phyloP scores from a whole-genome alignment of 768 basidiomycete genomes.

The Phaffia australis region DNA sequence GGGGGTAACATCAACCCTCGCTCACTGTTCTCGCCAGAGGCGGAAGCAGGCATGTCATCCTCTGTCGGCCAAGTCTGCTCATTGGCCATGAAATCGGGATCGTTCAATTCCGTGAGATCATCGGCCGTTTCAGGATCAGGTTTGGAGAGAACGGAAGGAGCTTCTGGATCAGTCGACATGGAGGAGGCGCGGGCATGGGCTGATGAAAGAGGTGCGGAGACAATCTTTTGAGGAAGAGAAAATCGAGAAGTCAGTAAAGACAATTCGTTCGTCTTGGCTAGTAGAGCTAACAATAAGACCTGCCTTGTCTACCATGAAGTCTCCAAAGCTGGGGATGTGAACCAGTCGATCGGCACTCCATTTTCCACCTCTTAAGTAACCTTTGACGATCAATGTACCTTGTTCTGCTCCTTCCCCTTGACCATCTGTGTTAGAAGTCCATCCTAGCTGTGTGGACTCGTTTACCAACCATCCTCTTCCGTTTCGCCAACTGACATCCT shows the following conservation, averaged over 20 bases:
- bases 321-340: constrained; percentile 76
- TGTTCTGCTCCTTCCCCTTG: constrained; percentile 38
- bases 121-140: constrained; percentile 55
- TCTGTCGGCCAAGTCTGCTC: constrained; percentile 99
- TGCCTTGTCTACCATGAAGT: constrained; percentile 75
- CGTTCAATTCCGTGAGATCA: constrained; percentile 74
- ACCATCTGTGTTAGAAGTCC: constrained; percentile 23
- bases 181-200: constrained; percentile 7
- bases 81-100: constrained; percentile 77
- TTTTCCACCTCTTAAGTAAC: constrained; percentile 66
- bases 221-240: constrained; percentile 46
- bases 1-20: constrained; percentile 13
- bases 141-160: constrained; percentile 50
- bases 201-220: constrained; percentile 49
- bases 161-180: constrained; percentile 38
- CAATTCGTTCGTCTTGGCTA: background rate
- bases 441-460: constrained; percentile 38
- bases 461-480: constrained; percentile 66
- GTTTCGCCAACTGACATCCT: constrained; percentile 69
- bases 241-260: background rate
- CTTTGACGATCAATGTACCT: constrained; percentile 63
- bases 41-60: constrained; percentile 62
- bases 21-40: background rate
- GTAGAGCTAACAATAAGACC: constrained; percentile 27
- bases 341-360: constrained; percentile 74